Base-by-base conservation (phyloP, 371 early-diverging fungal genomes). In the Syncephalis fuscata region DNA sequence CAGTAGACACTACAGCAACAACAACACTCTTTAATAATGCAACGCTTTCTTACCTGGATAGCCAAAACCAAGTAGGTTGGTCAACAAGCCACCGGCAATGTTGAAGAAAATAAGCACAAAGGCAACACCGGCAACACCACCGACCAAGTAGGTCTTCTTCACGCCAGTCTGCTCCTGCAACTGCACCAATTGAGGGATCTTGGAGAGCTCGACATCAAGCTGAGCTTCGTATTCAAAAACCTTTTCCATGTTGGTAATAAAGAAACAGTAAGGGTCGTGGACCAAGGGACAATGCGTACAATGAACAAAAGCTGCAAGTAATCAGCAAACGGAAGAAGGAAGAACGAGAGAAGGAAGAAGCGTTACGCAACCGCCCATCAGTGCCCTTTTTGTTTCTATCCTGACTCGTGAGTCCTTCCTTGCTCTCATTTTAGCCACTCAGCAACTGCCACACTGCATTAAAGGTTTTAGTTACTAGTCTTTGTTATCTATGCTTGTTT, bases 51-150 rank as follows among this genome's bases (percentile, higher is more conserved):
- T 66, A 72, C 71, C 71, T 46, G 94, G 90, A 67, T 91, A 93
- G 17, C 78, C 69, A 70, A 85, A 93, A 8, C 92, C 90, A 23
- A 91, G 63, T 51, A 80, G 49, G 66, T 83, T 86, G 48, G 88
- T 85, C 44, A 86, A 58, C n/a, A 87, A 63, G 44, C 71, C 63
- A 24, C 80, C 88, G 44, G 80, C 88, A 51, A 88, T 54, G 65
- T 95, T 89, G 61, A 95, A 83, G 60, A 91, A 82, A 56, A 92
- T 77, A 59, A 92, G 70, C 21, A 85, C 38, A 45, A 76, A 54
- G 38, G 75, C 38, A 23, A 88, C 53, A 2, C 55, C 53, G 23
- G 66, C 75, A 27, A 65, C 58, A 9, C 83, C 89, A 17, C 69
- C 52, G 22, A 67, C 80, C 26, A 85, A 44, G 61, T 85, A 85